These are phyloP conservation scores for Puccinia polysora DNA, from an alignment of 1,284 basidiomycete genomes.

Conservation along the genomic window DNA sequence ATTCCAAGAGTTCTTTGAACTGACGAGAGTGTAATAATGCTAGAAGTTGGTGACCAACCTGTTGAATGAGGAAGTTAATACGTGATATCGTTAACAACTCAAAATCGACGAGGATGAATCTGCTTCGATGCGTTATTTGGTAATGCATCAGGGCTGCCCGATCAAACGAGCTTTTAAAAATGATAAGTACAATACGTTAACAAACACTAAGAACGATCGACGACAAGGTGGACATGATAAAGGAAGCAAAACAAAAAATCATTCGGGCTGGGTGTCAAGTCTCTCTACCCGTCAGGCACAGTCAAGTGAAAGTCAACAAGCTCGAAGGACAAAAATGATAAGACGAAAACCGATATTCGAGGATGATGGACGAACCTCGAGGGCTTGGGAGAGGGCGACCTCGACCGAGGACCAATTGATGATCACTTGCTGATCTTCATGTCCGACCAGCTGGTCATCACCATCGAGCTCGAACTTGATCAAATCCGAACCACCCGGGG, in stretches of 20 bases:
- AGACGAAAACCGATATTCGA: neutral
- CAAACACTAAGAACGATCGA: too few relatives aligned
- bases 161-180: too few relatives aligned
- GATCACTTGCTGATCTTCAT: neutral
- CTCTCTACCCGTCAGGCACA: too few relatives aligned
- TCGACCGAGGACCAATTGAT: constrained; percentile 41
- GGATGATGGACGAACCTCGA: constrained; percentile 26
- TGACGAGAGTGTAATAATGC: constrained; percentile 36
- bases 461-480: constrained; percentile 14
- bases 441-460: neutral
- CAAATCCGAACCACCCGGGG: constrained; percentile 30
- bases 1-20: constrained; percentile 18
- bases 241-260: too few relatives aligned
- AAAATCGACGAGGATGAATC: too few relatives aligned
- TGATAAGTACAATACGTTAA: too few relatives aligned
- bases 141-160: too few relatives aligned
- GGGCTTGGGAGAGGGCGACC: constrained; percentile 36
- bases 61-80: neutral
- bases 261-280: too few relatives aligned
- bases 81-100: too few relatives aligned
- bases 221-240: too few relatives aligned
- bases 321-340: neutral
- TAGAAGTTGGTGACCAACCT: constrained; percentile 41
- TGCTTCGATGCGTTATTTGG: too few relatives aligned
- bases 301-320: neutral